These are phyloP conservation scores for Clohesyomyces aquaticus DNA, from an alignment of 495 filamentous ascomycete species.

Conservation along the genomic window DNA sequence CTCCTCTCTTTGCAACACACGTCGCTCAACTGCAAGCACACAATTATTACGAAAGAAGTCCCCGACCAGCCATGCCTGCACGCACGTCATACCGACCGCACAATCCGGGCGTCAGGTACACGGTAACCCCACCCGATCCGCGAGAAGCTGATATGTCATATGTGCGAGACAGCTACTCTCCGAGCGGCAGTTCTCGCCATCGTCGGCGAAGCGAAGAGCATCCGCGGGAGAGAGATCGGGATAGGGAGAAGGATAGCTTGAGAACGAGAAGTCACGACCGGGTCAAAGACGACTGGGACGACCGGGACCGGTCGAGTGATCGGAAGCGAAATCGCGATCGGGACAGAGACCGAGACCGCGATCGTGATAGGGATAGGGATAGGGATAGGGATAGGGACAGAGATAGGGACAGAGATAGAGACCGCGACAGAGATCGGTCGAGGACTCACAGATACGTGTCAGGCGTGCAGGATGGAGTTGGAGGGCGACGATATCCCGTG, in stretches of 20 bases:
- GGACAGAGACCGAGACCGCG: conserved; percentile 23
- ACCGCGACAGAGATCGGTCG: conserved; percentile 16
- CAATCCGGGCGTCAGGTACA: conserved; percentile 29
- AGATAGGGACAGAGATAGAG: too few relatives aligned
- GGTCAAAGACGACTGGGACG: conserved; percentile 25
- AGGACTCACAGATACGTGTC: conserved; percentile 35
- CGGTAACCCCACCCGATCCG: conserved; percentile 15
- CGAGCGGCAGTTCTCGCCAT: not conserved
- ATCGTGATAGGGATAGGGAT: conserved; percentile 17
- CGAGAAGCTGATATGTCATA: conserved; percentile 16
- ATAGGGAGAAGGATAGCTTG: not conserved
- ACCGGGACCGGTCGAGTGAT: conserved; percentile 3
- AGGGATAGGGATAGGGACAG: conserved; percentile 22
- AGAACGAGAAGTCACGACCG: conserved; percentile 20
- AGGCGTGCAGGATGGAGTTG: conserved; percentile 32
- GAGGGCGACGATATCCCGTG: conserved; percentile 29
- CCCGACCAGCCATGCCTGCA: conserved; percentile 16
- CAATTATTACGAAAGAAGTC: conserved; percentile 35
- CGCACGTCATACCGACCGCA: conserved; percentile 8
- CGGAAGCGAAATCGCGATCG: conserved; percentile 10
- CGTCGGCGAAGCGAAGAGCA: conserved; percentile 12
- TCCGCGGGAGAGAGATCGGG: not conserved
- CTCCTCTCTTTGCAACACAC: conserved; percentile 47
- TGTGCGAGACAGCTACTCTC: conserved; percentile 5
- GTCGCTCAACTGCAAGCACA: conserved; percentile 41